Conservation (phyloP, 495 filamentous ascomycete genomes). For the Penicillium pancosmium region DNA sequence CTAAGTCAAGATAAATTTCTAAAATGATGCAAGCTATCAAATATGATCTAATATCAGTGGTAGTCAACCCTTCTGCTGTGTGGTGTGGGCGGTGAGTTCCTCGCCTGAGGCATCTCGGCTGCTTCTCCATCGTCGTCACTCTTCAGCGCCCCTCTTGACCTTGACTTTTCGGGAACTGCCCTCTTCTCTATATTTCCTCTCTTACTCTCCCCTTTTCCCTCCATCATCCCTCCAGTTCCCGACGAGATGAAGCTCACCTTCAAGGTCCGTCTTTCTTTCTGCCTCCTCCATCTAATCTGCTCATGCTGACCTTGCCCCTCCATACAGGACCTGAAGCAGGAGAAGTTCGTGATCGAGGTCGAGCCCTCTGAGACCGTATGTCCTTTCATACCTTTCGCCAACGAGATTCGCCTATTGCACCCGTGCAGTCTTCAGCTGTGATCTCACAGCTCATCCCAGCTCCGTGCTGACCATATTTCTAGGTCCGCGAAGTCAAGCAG, state of each 20-base stretch:
- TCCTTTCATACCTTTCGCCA: not conserved
- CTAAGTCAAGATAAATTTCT: too few species aligned
- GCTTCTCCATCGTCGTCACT: conserved; percentile 21
- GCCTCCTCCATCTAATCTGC: conserved; percentile 4
- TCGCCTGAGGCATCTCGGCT: conserved; percentile 13
- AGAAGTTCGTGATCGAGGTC: conserved; percentile 93
- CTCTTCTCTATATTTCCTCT: conserved; percentile 12
- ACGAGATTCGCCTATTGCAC: not conserved
- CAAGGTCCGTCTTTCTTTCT: conserved; percentile 56
- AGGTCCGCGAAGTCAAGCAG: conserved; percentile 88
- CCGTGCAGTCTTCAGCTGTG: not conserved
- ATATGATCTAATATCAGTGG: too few species aligned
- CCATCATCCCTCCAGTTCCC: conserved; percentile 19
- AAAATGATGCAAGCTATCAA: too few species aligned
- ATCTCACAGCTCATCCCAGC: not conserved
- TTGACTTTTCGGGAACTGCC: conserved; percentile 12
- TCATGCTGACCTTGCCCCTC: conserved; percentile 5
- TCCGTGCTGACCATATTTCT: conserved; percentile 2
- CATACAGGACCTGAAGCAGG: conserved; percentile 88
- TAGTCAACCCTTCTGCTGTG: too few species aligned
- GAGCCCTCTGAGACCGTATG: conserved; percentile 89
- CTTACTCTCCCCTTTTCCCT: conserved; percentile 13
- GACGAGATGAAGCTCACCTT: conserved; percentile 81
- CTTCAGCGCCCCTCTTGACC: conserved; percentile 18
- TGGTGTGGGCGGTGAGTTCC: conserved; percentile 14